Conservation (phyloP, 352 stramenopile genomes). For the Plasmopara viticola region DNA sequence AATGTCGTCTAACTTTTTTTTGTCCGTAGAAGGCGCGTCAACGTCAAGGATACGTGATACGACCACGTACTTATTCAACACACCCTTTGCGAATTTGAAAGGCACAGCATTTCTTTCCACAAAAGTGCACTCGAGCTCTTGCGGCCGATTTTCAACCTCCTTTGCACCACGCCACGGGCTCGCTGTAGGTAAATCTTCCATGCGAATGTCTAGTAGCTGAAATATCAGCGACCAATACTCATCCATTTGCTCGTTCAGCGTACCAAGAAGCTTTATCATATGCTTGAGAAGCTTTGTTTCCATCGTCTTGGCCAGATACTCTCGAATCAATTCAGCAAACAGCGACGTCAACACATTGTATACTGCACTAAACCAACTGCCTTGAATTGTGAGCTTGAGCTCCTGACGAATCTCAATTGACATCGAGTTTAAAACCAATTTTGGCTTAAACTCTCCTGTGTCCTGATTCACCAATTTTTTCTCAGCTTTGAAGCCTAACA, state of each 20-base stretch:
- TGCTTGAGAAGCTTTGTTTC: conserved; percentile 75
- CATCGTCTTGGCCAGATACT: conserved; percentile 83
- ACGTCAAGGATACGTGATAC: conserved; percentile 19
- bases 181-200: conserved; percentile 67
- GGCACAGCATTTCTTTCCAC: conserved; percentile 38
- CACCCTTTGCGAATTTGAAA: conserved; percentile 63
- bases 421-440: no score
- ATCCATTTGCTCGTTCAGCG: conserved; percentile 80
- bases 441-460: no score
- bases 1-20: no score
- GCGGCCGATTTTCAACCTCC: conserved; percentile 57
- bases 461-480: no score
- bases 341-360: conserved; percentile 78
- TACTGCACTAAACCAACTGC: conserved; percentile 80
- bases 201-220: conserved; percentile 68
- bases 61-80: conserved; percentile 64
- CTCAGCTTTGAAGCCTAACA: conserved; percentile 56
- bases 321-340: conserved; percentile 72
- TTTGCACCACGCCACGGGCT: conserved; percentile 77
- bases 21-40: no score
- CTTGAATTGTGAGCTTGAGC: conserved; percentile 75
- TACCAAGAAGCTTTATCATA: conserved; percentile 77
- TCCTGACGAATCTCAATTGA: conserved; percentile 30
- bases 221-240: conserved; percentile 84
- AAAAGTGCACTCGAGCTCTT: conserved; percentile 66